These are phyloP conservation scores for Nannochloris sp. DNA, from an alignment of 139 green algal genomes.

Conservation along the genomic window DNA sequence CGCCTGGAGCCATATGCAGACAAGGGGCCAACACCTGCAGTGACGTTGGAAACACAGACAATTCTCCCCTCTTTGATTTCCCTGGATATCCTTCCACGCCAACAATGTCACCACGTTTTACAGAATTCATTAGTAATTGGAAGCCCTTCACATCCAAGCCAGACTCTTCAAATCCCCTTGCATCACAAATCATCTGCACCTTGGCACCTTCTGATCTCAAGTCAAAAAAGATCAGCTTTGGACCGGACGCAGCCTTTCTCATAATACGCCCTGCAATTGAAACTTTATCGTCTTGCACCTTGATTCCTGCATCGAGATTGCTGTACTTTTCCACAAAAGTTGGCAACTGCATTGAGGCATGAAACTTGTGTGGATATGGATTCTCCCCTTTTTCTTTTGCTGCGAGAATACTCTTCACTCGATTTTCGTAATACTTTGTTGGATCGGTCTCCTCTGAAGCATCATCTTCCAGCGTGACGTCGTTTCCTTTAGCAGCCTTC, in stretches of 20 bases:
- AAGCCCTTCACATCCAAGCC: constrained; percentile 69
- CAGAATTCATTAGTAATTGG: constrained; percentile 61
- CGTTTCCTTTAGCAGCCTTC: constrained; percentile 31
- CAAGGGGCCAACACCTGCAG: constrained; percentile 83
- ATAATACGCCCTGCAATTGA: constrained; percentile 72
- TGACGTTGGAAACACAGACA: constrained; percentile 81
- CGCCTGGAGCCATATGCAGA: constrained; percentile 92
- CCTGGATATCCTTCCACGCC: constrained; percentile 83
- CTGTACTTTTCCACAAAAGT: constrained; percentile 76
- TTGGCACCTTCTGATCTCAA: constrained; percentile 76
- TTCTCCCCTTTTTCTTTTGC: constrained; percentile 76
- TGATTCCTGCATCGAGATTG: constrained; percentile 47
- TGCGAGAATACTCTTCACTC: constrained; percentile 54
- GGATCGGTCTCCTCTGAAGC: constrained; percentile 64
- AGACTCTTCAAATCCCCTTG: constrained; percentile 20
- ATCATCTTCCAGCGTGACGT: constrained; percentile 49
- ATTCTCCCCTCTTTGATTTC: constrained; percentile 96
- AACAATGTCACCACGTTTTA: constrained; percentile 92
- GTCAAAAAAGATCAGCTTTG: constrained; percentile 98
- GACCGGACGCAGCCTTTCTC: constrained; percentile 73
- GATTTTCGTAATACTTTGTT: constrained; percentile 83
- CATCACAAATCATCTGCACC: constrained; percentile 94
- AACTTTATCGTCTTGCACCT: constrained; percentile 35
- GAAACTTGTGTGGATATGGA: constrained; percentile 99
- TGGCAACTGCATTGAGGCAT: constrained; percentile 65